A percentile compares a stretch with the other conserved stretches of the same genome.
phyloP scores from a whole-genome alignment of 2,329 filamentous ascomycete species.

The Rhynchosporium secalis region DNA sequence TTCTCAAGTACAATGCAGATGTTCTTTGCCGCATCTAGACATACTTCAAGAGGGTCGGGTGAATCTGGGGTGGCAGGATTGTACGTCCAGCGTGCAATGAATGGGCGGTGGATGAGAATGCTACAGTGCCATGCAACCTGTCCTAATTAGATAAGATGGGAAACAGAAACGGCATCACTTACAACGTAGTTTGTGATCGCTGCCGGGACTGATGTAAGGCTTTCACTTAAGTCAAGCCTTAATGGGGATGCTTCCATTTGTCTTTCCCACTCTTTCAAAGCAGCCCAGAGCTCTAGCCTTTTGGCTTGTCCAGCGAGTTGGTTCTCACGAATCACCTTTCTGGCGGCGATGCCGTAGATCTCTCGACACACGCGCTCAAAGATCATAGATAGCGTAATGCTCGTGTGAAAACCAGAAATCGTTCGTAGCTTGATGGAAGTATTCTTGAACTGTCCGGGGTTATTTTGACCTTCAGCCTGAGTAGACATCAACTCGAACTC shows the following conservation, averaged over 20 bases:
- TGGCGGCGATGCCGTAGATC: conserved; percentile 34
- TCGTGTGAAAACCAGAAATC: conserved; percentile 36
- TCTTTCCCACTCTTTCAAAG: conserved; percentile 33
- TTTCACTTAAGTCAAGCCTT: conserved; percentile 33
- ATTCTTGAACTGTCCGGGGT: conserved; percentile 19
- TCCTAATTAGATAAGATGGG: not conserved
- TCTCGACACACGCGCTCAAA: conserved; percentile 34
- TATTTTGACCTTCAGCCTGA: conserved; percentile 15
- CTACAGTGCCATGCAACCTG: conserved; percentile 35
- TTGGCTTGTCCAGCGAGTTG: conserved; percentile 31
- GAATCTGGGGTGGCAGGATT: conserved; percentile 22
- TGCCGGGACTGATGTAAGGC: conserved; percentile 34
- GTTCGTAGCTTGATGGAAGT: conserved; percentile 34
- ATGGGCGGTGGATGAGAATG: conserved; percentile 37
- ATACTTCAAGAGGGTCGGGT: conserved; percentile 30
- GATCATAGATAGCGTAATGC: conserved; percentile 30
- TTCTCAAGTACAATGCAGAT: conserved; percentile 37
- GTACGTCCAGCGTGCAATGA: conserved; percentile 33
- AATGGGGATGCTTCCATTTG: conserved; percentile 34
- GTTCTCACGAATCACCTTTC: conserved; percentile 35
- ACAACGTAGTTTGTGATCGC: conserved; percentile 37
- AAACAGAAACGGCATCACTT: conserved; percentile 15
- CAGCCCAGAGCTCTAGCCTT: conserved; percentile 32
- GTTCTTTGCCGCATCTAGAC: conserved; percentile 35
- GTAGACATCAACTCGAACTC: conserved; percentile 38